Evolutionary conservation across 495 filamentous ascomycete species (phyloP).

Genomic region (Hyaloscypha variabilis): DNA sequence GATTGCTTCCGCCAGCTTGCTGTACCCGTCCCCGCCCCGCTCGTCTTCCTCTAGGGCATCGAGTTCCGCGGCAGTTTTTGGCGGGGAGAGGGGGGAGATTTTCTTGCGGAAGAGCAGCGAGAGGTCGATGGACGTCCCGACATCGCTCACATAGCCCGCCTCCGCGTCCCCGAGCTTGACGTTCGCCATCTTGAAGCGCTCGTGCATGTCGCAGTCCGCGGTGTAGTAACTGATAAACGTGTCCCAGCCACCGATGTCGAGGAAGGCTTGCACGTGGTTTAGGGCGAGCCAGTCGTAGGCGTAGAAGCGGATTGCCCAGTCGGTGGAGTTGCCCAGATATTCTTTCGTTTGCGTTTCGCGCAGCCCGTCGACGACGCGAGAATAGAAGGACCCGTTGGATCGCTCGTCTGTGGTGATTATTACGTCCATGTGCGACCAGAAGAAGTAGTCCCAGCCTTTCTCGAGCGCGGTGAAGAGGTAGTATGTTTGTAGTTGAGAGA

Average conservation of each 20-base stretch:
- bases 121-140: constrained; percentile 45
- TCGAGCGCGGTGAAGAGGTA: constrained; percentile 48
- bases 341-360: constrained; percentile 15
- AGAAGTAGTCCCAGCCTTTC: constrained; percentile 54
- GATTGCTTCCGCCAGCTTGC: constrained; percentile 10
- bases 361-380: constrained; percentile 46
- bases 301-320: constrained; percentile 55
- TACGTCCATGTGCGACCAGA: constrained; percentile 60
- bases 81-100: constrained; percentile 25
- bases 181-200: constrained; percentile 51
- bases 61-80: not conserved
- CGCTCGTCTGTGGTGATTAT: constrained; percentile 56
- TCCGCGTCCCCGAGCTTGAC: constrained; percentile 31
- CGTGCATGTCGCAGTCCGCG: constrained; percentile 61
- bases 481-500: constrained; percentile 67
- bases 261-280: constrained; percentile 52
- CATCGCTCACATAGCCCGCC: constrained; percentile 54
- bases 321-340: not conserved
- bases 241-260: constrained; percentile 58
- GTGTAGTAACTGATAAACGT: constrained; percentile 59
- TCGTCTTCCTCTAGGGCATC: not conserved
- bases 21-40: not conserved
- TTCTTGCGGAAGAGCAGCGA: constrained; percentile 45
- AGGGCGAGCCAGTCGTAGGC: constrained; percentile 60
- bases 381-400: constrained; percentile 47